phyloP scores from a whole-genome alignment of 441 rosid genomes.

The Adansonia madagascariensis region DNA sequence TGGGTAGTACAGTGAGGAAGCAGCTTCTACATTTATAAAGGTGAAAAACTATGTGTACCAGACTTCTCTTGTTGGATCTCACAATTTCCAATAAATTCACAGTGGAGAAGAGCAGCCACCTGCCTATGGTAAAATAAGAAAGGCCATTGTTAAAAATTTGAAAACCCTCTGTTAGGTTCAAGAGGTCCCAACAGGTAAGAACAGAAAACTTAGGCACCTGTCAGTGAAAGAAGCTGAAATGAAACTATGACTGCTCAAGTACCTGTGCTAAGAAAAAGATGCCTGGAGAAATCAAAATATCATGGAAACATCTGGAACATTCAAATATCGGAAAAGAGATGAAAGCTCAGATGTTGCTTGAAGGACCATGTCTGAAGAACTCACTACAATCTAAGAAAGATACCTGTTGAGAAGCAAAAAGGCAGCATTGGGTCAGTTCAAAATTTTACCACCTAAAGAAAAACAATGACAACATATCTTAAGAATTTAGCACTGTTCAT shows the following conservation, averaged over 20 bases:
- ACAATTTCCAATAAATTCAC: background rate
- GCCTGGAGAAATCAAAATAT: background rate
- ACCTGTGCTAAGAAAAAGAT: background rate
- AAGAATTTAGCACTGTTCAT: background rate
- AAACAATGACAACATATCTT: background rate
- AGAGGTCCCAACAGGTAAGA: background rate
- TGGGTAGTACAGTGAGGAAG: background rate
- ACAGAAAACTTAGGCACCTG: background rate
- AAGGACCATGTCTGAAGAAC: background rate
- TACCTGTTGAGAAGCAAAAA: constrained; percentile 2
- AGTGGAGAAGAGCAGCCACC: background rate
- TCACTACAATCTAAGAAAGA: background rate
- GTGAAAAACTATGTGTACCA: background rate
- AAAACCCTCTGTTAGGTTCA: background rate
- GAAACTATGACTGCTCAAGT: background rate
- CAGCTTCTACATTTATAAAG: background rate
- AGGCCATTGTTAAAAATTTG: background rate
- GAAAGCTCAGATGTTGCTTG: background rate
- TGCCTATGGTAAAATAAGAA: background rate
- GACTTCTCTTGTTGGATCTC: constrained; percentile 2
- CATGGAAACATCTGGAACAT: background rate
- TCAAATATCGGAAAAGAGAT: background rate
- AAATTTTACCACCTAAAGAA: background rate
- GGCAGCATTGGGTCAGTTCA: background rate
- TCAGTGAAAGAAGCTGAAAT: background rate